Evolutionary conservation across 768 basidiomycete species (phyloP).

Genomic region (Agrocybe pediades): DNA sequence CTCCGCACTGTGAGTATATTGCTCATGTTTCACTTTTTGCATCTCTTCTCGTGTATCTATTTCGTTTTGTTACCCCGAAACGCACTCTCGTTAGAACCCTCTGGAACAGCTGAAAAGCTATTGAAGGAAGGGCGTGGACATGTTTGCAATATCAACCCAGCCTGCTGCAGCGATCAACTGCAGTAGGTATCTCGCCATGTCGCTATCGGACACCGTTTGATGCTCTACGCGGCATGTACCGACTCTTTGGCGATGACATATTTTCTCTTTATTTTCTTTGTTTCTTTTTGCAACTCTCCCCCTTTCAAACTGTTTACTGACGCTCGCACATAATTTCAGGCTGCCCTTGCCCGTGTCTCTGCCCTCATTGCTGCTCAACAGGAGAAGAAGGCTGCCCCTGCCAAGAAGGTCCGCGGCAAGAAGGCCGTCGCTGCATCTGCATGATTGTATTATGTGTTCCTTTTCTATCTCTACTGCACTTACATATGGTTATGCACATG

Average conservation of each 20-base stretch:
- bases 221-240: conserved; percentile 55
- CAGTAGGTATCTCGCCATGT: conserved; percentile 60
- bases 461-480: conserved; percentile 27
- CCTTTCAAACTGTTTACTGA: conserved; percentile 27
- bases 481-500: conserved; percentile 29
- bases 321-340: conserved; percentile 42
- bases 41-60: conserved; percentile 16
- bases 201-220: conserved; percentile 79
- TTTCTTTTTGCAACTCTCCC: conserved; percentile 12
- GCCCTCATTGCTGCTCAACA: conserved; percentile 70
- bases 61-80: conserved; percentile 20
- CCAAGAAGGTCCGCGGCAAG: conserved; percentile 75
- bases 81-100: conserved; percentile 94
- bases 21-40: conserved; percentile 6
- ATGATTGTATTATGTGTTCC: conserved; percentile 25
- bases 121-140: conserved; percentile 94
- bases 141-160: conserved; percentile 77
- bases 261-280: conserved; percentile 14
- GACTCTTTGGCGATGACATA: conserved; percentile 77
- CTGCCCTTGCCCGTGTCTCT: conserved; percentile 75
- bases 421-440: conserved; percentile 42
- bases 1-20: conserved; percentile 64
- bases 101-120: conserved; percentile 62
- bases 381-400: conserved; percentile 65
- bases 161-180: conserved; percentile 61